Base-by-base conservation (phyloP, 2,329 filamentous ascomycete genomes). In the Fusarium oxysporum region DNA sequence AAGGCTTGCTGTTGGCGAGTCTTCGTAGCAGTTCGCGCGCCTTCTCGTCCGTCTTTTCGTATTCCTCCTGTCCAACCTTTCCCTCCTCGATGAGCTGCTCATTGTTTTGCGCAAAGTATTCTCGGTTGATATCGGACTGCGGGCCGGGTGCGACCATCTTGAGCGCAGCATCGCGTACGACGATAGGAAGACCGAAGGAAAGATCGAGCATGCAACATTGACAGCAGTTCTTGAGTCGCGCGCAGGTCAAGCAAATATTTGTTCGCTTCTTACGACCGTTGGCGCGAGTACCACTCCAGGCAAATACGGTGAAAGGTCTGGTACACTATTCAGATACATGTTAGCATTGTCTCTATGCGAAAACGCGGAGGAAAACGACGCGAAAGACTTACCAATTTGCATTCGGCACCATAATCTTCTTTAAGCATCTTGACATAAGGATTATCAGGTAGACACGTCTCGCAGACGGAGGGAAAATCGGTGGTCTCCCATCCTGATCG, bases 371-470 rank as follows among this genome's bases (percentile, higher is more conserved):
- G 25, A 33, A 47, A 32, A 45, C 40, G 16, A 57, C 43, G 40
- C 45, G 50, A 35, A 40, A 51, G 43, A 67, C 81, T 60, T 79
- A 85, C 83, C 74, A 93, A 86, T 85, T 93, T 93, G 87, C 93
- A 94, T 84, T 95, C 92, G 64, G 92, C 93, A 77, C 95, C 96
- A 78, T 97, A 92, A 82, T 99, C 96, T 80, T 98, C 95, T 84
- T 99, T 99, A 68, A 99, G 88, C 95, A 99, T 98, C 83, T 98
- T 96, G 47, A 99, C 96, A 79, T 97, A 99, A 4, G 96, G 96
- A 78, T 98, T 98, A 70, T 97, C 95, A 21, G 96, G 95, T 5
- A 99, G 89, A 81, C 96, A 99, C 80, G 92, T 95, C 83, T 99
- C 96, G 86, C 91, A 96, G 38, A 96, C 92, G 6, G 93, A 95